Conservation (phyloP, 768 basidiomycete genomes). For the Xerocomellus dryophilus region DNA sequence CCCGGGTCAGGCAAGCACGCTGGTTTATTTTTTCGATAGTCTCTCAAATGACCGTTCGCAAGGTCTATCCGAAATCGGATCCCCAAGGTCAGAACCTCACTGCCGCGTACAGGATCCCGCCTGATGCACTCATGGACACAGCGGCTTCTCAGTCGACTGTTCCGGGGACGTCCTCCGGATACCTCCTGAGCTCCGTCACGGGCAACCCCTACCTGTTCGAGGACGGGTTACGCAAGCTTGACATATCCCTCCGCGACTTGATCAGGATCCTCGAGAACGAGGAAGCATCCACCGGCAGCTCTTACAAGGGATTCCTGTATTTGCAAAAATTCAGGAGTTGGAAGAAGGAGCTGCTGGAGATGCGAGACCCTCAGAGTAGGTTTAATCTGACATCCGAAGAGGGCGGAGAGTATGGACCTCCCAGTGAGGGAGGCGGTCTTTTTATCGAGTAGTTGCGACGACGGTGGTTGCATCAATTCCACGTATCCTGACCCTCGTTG, state of each 20-base stretch:
- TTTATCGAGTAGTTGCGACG: conserved; percentile 23
- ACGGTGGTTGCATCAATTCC: not conserved
- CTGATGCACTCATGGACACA: conserved; percentile 1
- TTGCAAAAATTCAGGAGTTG: conserved; percentile 42
- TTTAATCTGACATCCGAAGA: not conserved
- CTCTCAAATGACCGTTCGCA: not conserved
- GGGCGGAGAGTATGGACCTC: not conserved
- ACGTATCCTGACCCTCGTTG: not conserved
- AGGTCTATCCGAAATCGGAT: conserved; percentile 51
- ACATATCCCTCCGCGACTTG: conserved; percentile 40
- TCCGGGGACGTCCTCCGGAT: conserved; percentile 19
- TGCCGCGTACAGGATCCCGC: not conserved
- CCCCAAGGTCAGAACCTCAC: conserved; percentile 33
- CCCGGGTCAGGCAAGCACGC: conserved; percentile 39
- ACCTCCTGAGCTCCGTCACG: conserved; percentile 28
- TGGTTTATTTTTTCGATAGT: not conserved
- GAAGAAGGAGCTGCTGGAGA: conserved; percentile 38
- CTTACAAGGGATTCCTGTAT: conserved; percentile 33
- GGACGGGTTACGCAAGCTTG: conserved; percentile 42
- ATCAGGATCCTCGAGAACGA: conserved; percentile 46
- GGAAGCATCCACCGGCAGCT: conserved; percentile 34
- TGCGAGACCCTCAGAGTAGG: conserved; percentile 13
- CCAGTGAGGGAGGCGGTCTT: conserved; percentile 20
- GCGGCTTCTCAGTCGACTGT: conserved; percentile 23
- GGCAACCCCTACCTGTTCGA: conserved; percentile 50